phyloP scores from a whole-genome alignment of 805 yeast species.

The Ogataea kodamae region DNA sequence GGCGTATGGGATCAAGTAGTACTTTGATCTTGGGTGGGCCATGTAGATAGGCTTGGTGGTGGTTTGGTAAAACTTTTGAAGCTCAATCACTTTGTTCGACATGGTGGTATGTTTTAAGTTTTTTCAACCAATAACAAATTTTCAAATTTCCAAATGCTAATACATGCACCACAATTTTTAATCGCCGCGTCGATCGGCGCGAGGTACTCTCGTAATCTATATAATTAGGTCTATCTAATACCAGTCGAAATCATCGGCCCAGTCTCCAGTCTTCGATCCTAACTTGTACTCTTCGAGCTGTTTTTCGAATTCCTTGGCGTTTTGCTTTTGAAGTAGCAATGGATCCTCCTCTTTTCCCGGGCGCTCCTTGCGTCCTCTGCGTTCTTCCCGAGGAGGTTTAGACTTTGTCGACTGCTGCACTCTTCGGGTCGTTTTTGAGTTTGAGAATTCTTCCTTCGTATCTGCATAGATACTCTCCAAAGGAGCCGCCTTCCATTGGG shows the following conservation, averaged over 20 bases:
- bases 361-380: background rate
- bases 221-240: slow-evolving; percentile 1
- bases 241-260: slow-evolving; percentile 23
- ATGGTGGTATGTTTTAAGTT: slow-evolving; percentile 12
- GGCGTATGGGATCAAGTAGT: slow-evolving; percentile 73
- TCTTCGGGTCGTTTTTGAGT: background rate
- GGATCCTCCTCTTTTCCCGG: slow-evolving; percentile 2
- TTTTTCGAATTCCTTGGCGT: slow-evolving; percentile 19
- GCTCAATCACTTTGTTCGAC: slow-evolving; percentile 45
- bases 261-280: slow-evolving; percentile 11
- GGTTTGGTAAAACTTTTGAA: slow-evolving; percentile 57
- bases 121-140: slow-evolving; percentile 7
- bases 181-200: slow-evolving; percentile 9
- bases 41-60: slow-evolving; percentile 56
- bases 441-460: background rate
- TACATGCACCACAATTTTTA: background rate
- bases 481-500: slow-evolving; percentile 8
- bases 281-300: slow-evolving; percentile 10
- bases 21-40: slow-evolving; percentile 63
- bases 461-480: slow-evolving; percentile 8
- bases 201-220: too few species aligned
- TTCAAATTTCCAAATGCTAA: slow-evolving; percentile 5
- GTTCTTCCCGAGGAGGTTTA: background rate
- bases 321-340: slow-evolving; percentile 9
- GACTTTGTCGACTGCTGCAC: too few species aligned